Evolutionary conservation across 202 grass and related monocot genomes (phyloP).

Genomic region (Tripidium arundinaceum): DNA sequence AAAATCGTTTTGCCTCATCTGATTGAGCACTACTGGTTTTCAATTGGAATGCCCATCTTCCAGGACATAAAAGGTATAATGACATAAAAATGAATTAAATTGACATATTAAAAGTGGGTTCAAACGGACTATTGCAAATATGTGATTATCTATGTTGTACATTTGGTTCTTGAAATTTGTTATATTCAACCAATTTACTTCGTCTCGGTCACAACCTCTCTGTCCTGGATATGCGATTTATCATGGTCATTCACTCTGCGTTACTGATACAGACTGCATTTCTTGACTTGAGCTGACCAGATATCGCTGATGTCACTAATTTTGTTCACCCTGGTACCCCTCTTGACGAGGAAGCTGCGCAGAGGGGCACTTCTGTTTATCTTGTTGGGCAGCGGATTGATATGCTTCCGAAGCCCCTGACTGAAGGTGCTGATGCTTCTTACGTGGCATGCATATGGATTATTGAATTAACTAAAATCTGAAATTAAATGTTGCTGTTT

Average conservation of each 20-base stretch:
- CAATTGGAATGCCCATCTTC: background rate
- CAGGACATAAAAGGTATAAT: background rate
- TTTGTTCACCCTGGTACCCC: slow-evolving; percentile 91
- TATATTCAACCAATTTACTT: slow-evolving; percentile 2
- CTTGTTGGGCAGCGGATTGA: slow-evolving; percentile 96
- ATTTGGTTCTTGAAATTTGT: slow-evolving; percentile 21
- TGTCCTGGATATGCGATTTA: background rate
- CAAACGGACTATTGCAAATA: background rate
- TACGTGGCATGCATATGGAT: background rate
- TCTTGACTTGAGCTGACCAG: slow-evolving; percentile 50
- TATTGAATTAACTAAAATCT: background rate
- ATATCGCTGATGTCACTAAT: slow-evolving; percentile 99
- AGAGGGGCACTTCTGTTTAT: slow-evolving; percentile 96
- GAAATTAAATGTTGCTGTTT: slow-evolving; percentile 13
- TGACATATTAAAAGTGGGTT: slow-evolving; percentile 2
- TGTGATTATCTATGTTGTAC: background rate
- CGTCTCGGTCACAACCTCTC: background rate
- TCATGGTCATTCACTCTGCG: background rate
- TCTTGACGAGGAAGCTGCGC: slow-evolving; percentile 87
- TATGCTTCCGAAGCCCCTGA: slow-evolving; percentile 98
- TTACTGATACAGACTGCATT: slow-evolving; percentile 30
- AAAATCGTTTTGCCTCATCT: background rate
- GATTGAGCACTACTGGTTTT: background rate
- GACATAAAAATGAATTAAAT: background rate
- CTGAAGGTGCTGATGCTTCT: slow-evolving; percentile 66